Percentiles rank a stretch among this genome's conserved stretches.
Evolutionary conservation across 345 rosid species (phyloP).

Genomic region (Orychophragmus violaceus): DNA sequence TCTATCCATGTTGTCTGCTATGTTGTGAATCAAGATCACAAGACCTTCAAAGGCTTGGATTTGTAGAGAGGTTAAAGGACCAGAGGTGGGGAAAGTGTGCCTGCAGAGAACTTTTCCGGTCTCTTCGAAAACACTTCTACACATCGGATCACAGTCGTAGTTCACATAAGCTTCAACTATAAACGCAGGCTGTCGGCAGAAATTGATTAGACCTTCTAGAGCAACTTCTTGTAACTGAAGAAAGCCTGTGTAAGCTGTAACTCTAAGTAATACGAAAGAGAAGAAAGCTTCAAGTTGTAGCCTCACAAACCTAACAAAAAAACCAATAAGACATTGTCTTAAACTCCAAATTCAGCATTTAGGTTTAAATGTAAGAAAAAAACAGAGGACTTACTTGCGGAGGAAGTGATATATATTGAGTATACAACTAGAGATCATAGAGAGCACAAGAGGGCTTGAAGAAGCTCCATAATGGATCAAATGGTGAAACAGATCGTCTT

Average conservation of each 20-base stretch:
- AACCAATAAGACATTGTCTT: neutral
- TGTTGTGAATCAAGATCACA: slow-evolving; percentile 66
- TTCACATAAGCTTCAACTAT: slow-evolving; percentile 72
- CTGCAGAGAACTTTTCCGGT: slow-evolving; percentile 77
- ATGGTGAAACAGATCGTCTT: slow-evolving; percentile 84
- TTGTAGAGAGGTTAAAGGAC: slow-evolving; percentile 54
- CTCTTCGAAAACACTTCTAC: slow-evolving; percentile 60
- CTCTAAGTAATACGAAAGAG: slow-evolving; percentile 51
- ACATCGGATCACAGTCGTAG: slow-evolving; percentile 72
- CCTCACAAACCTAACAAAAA: slow-evolving; percentile 54
- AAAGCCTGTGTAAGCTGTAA: slow-evolving; percentile 36
- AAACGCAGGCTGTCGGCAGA: slow-evolving; percentile 78
- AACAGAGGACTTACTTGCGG: slow-evolving; percentile 45
- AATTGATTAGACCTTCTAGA: slow-evolving; percentile 73
- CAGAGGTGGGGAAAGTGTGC: slow-evolving; percentile 68
- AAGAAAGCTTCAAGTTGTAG: slow-evolving; percentile 93
- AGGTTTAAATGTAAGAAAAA: neutral
- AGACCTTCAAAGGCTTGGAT: slow-evolving; percentile 95
- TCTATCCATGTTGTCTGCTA: slow-evolving; percentile 61
- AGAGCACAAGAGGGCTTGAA: slow-evolving; percentile 68
- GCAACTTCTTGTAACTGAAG: slow-evolving; percentile 81
- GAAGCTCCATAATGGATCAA: slow-evolving; percentile 71
- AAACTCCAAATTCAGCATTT: no score
- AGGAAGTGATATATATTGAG: slow-evolving; percentile 80
- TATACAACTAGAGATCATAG: slow-evolving; percentile 86